A percentile compares a stretch with the other conserved stretches of the same genome.
phyloP scores from a whole-genome alignment of 2,329 filamentous ascomycete species.

The Aspergillus sojae region DNA sequence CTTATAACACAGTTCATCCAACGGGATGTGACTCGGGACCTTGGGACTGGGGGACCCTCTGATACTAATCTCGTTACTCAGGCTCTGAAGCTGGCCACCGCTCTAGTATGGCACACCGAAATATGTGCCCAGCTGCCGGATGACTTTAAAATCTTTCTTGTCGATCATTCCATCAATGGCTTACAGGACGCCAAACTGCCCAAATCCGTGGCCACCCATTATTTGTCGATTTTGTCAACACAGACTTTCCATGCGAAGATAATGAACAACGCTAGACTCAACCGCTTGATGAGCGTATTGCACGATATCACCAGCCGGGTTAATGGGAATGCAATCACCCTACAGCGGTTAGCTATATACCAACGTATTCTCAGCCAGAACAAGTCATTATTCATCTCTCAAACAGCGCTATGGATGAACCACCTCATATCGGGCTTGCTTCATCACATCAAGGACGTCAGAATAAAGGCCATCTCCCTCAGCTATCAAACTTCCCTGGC shows the following conservation, averaged over 20 bases:
- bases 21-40: conserved; percentile 73
- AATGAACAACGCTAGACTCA: conserved; percentile 72
- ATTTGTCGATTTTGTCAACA: conserved; percentile 78
- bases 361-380: conserved; percentile 74
- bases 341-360: conserved; percentile 77
- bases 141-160: conserved; percentile 77
- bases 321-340: conserved; percentile 78
- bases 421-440: conserved; percentile 82
- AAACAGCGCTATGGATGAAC: conserved; percentile 75
- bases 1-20: conserved; percentile 80
- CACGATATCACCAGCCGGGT: conserved; percentile 73
- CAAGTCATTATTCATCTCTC: conserved; percentile 68
- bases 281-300: conserved; percentile 70
- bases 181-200: conserved; percentile 69
- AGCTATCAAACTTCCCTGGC: conserved; percentile 70
- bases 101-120: conserved; percentile 74
- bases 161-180: conserved; percentile 77
- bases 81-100: conserved; percentile 74
- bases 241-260: conserved; percentile 77
- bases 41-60: conserved; percentile 51
- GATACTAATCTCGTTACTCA: conserved; percentile 76
- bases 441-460: conserved; percentile 75
- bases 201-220: conserved; percentile 76
- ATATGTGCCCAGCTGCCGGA: conserved; percentile 70
- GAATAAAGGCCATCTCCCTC: conserved; percentile 71